Evolutionary conservation across 1,284 basidiomycete species (phyloP), one percentile per base, ranked within the genome.

Genomic region (Ceratobasidium theobromae): DNA sequence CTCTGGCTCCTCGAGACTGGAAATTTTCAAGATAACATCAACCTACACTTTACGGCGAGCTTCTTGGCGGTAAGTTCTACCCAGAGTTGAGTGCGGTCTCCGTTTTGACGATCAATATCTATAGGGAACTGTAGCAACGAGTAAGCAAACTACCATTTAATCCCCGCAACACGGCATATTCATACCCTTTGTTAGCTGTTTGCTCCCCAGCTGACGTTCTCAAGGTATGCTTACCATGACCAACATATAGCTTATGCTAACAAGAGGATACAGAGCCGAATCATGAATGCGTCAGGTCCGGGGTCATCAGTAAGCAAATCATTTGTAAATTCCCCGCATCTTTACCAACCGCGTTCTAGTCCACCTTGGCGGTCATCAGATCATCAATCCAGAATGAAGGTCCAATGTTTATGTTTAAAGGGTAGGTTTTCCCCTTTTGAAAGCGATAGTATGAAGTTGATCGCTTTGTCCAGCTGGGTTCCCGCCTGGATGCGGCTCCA

Each of bases 121-220:
- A 27, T 68, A 91, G 87, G 93, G 93, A 18, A 95, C 93, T 0
- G 89, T 95, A 2, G 93, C 93, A 11, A 95, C 93, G 2, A 95
- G 74, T 75, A 45, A 28, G 68, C 27, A 11, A 1, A 43, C 14
- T 28, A 27, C 18, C 23, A 28, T 23, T 51, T n/a, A n/a, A n/a
- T n/a, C n/a, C 38, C 40, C 43, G 27, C 33, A 9, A 18, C 16
- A 1, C 3, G 28, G 28, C 6, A 32, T 48, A 38, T 33, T 40
- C 45, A 54, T 12, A 38, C 51, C 30, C 32, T 45, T 21, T 66
- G n/a, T n/a, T 64, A 48, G 67, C 93, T 0, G 86, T 96, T n/a
- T 95, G 93, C 76, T 93, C 92, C 0, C 93, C 93, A 0, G 93
- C 93, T 12, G 93, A 96, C 73, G 93, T 95, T 27, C 79, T 96